Conservation (phyloP, 805 yeast species). For the Yarrowia deformans region DNA sequence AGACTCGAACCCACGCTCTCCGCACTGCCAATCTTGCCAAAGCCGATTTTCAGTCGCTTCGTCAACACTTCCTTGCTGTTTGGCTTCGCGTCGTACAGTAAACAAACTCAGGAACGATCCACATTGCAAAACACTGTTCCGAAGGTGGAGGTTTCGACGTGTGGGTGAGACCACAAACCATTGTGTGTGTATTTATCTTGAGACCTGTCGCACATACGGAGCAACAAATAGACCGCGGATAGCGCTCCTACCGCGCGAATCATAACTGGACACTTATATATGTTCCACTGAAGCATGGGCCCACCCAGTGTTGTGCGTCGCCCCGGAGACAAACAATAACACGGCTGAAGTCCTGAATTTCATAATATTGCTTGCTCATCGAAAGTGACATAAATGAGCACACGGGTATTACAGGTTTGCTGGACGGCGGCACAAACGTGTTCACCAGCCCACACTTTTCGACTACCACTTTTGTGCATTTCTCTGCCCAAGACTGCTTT, state of each 20-base stretch:
- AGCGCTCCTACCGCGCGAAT: neutral
- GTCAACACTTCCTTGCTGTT: neutral
- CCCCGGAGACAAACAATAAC: neutral
- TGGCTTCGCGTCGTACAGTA: neutral
- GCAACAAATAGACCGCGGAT: too few relatives aligned
- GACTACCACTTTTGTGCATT: neutral
- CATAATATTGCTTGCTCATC: slow-evolving; percentile 13
- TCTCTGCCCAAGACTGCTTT: neutral
- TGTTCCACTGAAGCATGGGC: too few relatives aligned
- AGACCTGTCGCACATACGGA: neutral
- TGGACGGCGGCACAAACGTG: neutral
- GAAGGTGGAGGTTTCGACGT: neutral
- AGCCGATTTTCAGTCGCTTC: neutral
- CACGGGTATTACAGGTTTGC: neutral
- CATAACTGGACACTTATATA: too few relatives aligned
- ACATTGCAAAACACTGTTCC: slow-evolving; percentile 10
- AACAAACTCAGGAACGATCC: slow-evolving; percentile 34
- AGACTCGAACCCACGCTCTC: slow-evolving; percentile 2
- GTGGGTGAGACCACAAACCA: neutral
- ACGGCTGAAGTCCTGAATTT: slow-evolving; percentile 2
- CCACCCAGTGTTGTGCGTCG: neutral
- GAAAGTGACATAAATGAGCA: neutral
- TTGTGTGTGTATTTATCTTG: neutral
- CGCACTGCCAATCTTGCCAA: neutral
- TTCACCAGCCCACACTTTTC: neutral